Evolutionary conservation across 2,329 filamentous ascomycete genomes (phyloP).

Genomic region (Lizonia empirigonia): DNA sequence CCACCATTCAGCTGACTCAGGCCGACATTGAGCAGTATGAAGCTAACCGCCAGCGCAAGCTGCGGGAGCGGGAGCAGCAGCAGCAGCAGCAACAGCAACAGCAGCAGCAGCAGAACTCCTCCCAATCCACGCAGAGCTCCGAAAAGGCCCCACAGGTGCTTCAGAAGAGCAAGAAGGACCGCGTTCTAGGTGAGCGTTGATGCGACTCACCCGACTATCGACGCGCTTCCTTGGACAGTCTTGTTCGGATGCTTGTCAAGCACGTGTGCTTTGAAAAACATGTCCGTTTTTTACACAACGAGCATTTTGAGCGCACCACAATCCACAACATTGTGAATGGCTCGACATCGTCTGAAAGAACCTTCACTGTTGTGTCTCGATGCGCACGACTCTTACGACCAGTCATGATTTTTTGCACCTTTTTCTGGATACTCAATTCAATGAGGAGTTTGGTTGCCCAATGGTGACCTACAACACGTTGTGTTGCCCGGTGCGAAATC

Average conservation of each 20-base stretch:
- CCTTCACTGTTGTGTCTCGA: conserved; percentile 1
- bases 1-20: conserved; percentile 69
- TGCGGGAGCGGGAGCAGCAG: conserved; percentile 38
- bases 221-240: neutral
- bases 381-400: neutral
- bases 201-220: neutral
- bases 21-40: conserved; percentile 75
- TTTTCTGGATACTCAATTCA: neutral
- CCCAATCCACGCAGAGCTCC: conserved; percentile 26
- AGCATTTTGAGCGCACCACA: neutral
- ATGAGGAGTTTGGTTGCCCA: neutral
- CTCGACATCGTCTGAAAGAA: neutral
- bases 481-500: conserved; percentile 5
- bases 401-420: neutral
- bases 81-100: conserved; percentile 27
- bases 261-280: neutral
- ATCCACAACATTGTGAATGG: neutral
- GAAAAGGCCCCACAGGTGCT: conserved; percentile 23
- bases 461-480: neutral
- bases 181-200: conserved; percentile 36
- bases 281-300: neutral
- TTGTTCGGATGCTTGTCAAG: neutral
- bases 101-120: conserved; percentile 20
- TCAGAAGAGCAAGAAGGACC: conserved; percentile 38
- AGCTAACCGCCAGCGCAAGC: conserved; percentile 57